Base-by-base conservation (phyloP, 2,329 filamentous ascomycete genomes). In the Huntiella abstrusa region DNA sequence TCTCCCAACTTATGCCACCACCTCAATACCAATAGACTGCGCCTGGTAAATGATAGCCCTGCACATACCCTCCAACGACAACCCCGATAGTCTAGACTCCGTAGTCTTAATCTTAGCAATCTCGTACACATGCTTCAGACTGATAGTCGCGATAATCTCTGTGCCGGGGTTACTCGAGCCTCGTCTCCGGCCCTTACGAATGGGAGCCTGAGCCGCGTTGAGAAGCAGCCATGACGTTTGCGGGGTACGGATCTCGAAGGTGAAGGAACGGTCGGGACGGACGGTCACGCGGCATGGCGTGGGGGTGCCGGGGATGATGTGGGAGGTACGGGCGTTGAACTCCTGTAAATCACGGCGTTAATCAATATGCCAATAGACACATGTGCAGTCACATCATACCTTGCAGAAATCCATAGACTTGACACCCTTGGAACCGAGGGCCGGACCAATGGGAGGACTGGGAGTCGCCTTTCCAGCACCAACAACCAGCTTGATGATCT, bases 391-490 rank as follows among this genome's bases (percentile, higher is more conserved):
- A 22, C 38, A 22, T 41, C 62, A 51, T 51, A 93, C 88, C 73
- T 96, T 96, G 77, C 91, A 96, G 62, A 96, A 98, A 65, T 98
- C 91, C 80, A 98, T 98, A 49, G 83, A 92, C 70, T 98, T 98
- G 52, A 98, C 83, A 70, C 91, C 91, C 69, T 95, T 96, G 62
- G 80, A 88, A 66, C 91, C 91, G 53, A 98, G 73, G 46, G 91
- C 91, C 49, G 91, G 91, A 69, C 91, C 91, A 57, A 98, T 87
- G 4, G 91, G 91, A 33, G 91, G 91, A 64, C 86, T 92, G 28
- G 91, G 91, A 57, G 80, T 88, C 50, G 91, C 91, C 63, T 95
- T 85, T 19, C 91, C 91, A 48, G 91, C 91, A 56, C 88, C 91
- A 51, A 98, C 91, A 54, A 98, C 93, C 62, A 98, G 75, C 69